Base-by-base conservation (phyloP, 179 eudicot genomes). In the Beta lomatogona region DNA sequence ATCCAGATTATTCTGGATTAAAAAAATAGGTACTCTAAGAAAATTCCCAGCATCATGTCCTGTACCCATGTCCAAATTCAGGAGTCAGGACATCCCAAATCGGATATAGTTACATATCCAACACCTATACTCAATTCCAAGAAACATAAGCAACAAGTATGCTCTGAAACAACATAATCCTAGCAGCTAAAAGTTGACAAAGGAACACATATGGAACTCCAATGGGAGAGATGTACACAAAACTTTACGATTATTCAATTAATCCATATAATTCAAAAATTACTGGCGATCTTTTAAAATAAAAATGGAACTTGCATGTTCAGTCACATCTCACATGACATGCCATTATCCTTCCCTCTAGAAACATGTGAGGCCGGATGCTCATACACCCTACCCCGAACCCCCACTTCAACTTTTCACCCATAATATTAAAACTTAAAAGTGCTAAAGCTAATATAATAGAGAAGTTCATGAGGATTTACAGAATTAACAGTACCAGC, bases 281-380 rank as follows among this genome's bases (percentile, higher is more conserved):
- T 4, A 58, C 61, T 25, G 9, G 9, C 22, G 44, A 18, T 2
- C 66, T 31, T 52, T 66, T 36, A 41, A 36, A 69, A 16, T n/a
- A 4, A 44, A 57, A 70, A 21, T 16, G 48, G 22, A 79, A 14
- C 15, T 31, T 21, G 1, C 1, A 64, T 19, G 5, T 19, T 25
- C 63, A n/a, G 5, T 14, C 5, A 54, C 21, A 55, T 6, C 3
- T 14, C 5, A 54, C 21, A 55, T 6, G 12, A 54, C 36, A 78
- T 41, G 55, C 45, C 66, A 68, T 46, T 16, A 5, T 15, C 57
- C 82, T n/a, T 11, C 60, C 46, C 12, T 12, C 18, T 12, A n/a
- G 46, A 45, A 78, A 15, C 52, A 80, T 60, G 71, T 71, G 61
- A 79, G 4, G 14, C 55, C 50, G 12, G 2, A 78, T 44, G 53